phyloP scores from a whole-genome alignment of 139 green algal species.

The Axilococcus clingmanii region DNA sequence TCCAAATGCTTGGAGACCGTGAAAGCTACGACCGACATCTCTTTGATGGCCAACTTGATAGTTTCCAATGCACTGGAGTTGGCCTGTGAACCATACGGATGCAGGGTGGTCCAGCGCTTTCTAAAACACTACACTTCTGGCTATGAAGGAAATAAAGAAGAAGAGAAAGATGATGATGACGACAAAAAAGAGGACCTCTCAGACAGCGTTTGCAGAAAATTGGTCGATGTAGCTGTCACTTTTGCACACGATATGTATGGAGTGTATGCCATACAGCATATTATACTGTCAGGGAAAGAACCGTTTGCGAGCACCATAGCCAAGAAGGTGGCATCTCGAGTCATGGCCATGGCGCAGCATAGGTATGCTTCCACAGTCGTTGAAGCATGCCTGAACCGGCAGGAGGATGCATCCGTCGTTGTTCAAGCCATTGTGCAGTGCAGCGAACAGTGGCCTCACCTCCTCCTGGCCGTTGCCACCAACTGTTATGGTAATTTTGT shows the following conservation, averaged over 20 bases:
- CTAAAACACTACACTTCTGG: conserved; percentile 79
- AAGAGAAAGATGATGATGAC: too few species aligned
- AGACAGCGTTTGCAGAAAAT: too few species aligned
- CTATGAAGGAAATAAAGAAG: background rate
- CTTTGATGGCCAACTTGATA: conserved; percentile 51
- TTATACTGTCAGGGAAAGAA: too few species aligned
- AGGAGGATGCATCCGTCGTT: conserved; percentile 27
- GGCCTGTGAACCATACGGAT: conserved; percentile 81
- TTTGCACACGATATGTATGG: conserved; percentile 82
- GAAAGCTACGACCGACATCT: conserved; percentile 22
- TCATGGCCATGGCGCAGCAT: conserved; percentile 47
- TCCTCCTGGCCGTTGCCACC: conserved; percentile 8
- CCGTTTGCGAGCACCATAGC: too few species aligned
- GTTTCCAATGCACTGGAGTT: conserved; percentile 58
- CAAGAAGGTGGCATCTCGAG: too few species aligned
- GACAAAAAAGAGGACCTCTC: too few species aligned
- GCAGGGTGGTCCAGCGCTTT: conserved; percentile 88
- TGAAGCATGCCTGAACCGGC: conserved; percentile 75
- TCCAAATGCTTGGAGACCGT: conserved; percentile 82
- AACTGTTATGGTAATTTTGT: conserved; percentile 91
- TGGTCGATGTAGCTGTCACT: too few species aligned
- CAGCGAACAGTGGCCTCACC: background rate
- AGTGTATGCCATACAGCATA: conserved; percentile 89
- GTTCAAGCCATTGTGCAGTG: background rate
- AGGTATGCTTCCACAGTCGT: conserved; percentile 95